phyloP scores from a whole-genome alignment of 2,329 filamentous ascomycete genomes.

The Coniosporium tulheliwenetii region DNA sequence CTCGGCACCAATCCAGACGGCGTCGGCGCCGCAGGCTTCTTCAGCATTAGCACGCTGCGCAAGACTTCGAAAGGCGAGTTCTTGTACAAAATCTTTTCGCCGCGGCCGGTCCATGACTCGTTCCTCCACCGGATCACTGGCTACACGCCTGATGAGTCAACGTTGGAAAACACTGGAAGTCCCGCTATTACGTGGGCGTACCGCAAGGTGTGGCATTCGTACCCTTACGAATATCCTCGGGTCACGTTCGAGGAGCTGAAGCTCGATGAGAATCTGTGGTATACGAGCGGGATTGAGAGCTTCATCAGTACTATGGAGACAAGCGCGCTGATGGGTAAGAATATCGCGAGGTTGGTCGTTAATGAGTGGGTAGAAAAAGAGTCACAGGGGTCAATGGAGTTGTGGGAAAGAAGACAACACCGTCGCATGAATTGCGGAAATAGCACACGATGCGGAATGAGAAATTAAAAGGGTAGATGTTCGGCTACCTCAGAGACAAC shows the following conservation, averaged over 20 bases:
- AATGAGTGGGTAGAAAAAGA: slow-evolving; percentile 33
- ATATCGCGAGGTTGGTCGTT: slow-evolving; percentile 57
- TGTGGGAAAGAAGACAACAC: no score
- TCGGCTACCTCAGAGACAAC: no score
- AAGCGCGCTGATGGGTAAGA: slow-evolving; percentile 78
- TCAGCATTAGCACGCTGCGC: slow-evolving; percentile 64
- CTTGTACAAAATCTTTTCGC: slow-evolving; percentile 54
- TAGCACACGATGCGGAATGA: no score
- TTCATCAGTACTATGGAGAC: slow-evolving; percentile 99
- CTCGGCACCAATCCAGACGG: slow-evolving; percentile 32
- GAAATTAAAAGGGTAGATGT: no score
- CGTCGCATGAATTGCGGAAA: no score
- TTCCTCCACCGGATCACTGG: slow-evolving; percentile 36
- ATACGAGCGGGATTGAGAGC: slow-evolving; percentile 60
- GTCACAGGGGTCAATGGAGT: no score
- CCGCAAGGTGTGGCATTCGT: slow-evolving; percentile 65
- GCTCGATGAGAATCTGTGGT: slow-evolving; percentile 51
- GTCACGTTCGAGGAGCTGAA: slow-evolving; percentile 74
- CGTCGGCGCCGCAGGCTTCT: slow-evolving; percentile 65
- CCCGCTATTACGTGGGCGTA: slow-evolving; percentile 56
- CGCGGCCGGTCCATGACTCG: slow-evolving; percentile 25
- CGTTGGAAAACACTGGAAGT: slow-evolving; percentile 12
- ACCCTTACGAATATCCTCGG: slow-evolving; percentile 71
- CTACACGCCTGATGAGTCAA: slow-evolving; percentile 17
- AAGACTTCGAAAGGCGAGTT: slow-evolving; percentile 35